A percentile compares a stretch with the other conserved stretches of the same genome.
These are phyloP conservation scores for Tirmania nivea DNA, from an alignment of 495 filamentous ascomycete genomes.

Conservation along the genomic window DNA sequence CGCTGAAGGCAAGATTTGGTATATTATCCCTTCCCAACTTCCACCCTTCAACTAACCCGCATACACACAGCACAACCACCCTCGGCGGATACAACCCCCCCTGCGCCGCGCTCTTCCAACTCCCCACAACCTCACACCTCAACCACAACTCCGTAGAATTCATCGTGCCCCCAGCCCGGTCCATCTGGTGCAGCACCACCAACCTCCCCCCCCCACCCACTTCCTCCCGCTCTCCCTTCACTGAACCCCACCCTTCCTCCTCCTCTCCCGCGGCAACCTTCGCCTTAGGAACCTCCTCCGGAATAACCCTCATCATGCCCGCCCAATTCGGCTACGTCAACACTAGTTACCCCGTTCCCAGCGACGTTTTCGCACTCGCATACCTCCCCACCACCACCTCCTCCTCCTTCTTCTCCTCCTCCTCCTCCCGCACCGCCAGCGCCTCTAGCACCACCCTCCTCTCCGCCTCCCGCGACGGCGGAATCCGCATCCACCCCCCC, in stretches of 20 bases:
- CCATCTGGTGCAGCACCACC: conserved; percentile 9
- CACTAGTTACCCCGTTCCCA: conserved; percentile 5
- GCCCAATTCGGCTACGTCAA: background rate
- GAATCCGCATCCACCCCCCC: conserved; percentile 6
- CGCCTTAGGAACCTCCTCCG: conserved; percentile 6
- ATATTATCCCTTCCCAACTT: conserved; percentile 20
- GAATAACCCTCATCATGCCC: background rate
- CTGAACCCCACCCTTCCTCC: conserved; percentile 5
- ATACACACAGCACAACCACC: conserved; percentile 8
- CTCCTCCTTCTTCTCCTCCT: background rate
- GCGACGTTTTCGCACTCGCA: conserved; percentile 12
- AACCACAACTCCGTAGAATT: background rate
- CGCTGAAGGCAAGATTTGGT: conserved; percentile 22
- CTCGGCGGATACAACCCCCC: conserved; percentile 3
- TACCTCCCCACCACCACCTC: conserved; percentile 3
- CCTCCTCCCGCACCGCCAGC: no score
- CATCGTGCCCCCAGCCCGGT: conserved; percentile 4
- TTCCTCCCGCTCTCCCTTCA: conserved; percentile 3
- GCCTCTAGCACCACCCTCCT: conserved; percentile 2
- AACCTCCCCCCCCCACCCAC: background rate
- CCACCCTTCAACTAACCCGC: background rate
- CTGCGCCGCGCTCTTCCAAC: background rate
- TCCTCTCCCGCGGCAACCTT: conserved; percentile 4
- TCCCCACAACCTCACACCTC: conserved; percentile 1
- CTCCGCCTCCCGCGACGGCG: conserved; percentile 14